Evolutionary conservation across 371 early-diverging fungal genomes (phyloP), one percentile per base, ranked within the genome.

Genomic region (Mortierella sp.): DNA sequence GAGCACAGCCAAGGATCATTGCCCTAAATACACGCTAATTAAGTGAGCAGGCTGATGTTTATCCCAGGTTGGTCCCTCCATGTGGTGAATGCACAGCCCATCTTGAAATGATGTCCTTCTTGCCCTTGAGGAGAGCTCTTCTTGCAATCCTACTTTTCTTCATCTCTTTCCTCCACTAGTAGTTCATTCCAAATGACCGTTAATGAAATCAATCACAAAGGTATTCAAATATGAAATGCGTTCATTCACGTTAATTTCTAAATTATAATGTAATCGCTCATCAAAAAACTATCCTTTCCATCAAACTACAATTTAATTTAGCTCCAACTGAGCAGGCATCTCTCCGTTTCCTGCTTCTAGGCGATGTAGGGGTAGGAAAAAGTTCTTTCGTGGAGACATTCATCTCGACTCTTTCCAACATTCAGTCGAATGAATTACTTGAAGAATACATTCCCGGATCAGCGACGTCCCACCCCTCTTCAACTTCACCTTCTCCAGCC

Each of bases 351-450:
- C 56, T 80, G 5, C 65, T 80, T 5, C 59, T 80, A 34, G 80
- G 80, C 4, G 80, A 80, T 45, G 75, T 74, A 0, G 80, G 80
- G 7, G 75, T 80, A 3, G 80, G 80, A n/a, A 80, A 68, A 55
- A 49, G 61, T 9, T 17, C 71, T 3, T 80, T 80, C 26, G 35
- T 80, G 54, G 65, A 80, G 32, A 63, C 80, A 0, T 80, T 80
- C 35, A 61, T 80, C 55, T 63, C 80, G 9, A 51, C 68, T n/a
- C 70, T 80, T 28, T 26, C 61, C 23, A 60, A 66, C 22, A 51
- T 80, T 32, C 64, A 68, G 34, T 67, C 75, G 0, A 59, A 55
- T 55, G 53, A 61, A 22, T 19, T 8, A 15, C 64, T 68, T 40
- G 65, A 78, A 22, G 79, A 78, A 31, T 45, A 45, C 62, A 70